phyloP scores from a whole-genome alignment of 2,329 filamentous ascomycete species.

The Talaromyces albobiverticillius region DNA sequence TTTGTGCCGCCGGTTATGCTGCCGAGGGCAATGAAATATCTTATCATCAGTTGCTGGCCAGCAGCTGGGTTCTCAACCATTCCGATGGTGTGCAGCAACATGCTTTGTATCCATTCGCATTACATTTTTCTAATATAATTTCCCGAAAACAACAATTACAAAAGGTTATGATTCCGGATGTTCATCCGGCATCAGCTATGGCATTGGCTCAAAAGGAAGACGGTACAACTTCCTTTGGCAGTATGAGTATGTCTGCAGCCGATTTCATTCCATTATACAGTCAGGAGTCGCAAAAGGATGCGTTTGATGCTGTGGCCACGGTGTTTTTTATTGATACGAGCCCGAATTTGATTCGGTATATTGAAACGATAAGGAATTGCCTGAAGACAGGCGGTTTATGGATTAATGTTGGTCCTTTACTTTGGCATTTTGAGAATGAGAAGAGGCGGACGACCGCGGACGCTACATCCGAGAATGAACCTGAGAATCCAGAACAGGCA shows the following conservation, averaged over 20 bases:
- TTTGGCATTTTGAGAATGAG: conserved; percentile 89
- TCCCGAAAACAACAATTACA: conserved; percentile 72
- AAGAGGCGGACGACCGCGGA: conserved; percentile 21
- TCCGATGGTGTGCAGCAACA: conserved; percentile 61
- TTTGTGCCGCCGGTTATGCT: conserved; percentile 69
- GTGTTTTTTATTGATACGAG: conserved; percentile 98
- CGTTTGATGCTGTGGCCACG: conserved; percentile 79
- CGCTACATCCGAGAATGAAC: conserved; percentile 35
- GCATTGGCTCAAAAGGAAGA: conserved; percentile 27
- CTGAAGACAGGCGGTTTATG: conserved; percentile 75
- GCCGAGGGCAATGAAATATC: conserved; percentile 94
- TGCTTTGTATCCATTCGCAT: conserved; percentile 78
- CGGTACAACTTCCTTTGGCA: conserved; percentile 47
- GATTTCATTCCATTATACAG: conserved; percentile 90
- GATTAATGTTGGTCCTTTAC: conserved; percentile 83
- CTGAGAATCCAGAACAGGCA: conserved; percentile 37
- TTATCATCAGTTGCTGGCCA: conserved; percentile 92
- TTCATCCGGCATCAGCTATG: conserved; percentile 65
- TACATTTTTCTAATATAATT: conserved; percentile 82
- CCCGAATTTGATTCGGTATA: conserved; percentile 85
- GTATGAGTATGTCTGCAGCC: conserved; percentile 89
- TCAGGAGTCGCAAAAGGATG: conserved; percentile 56
- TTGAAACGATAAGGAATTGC: conserved; percentile 77
- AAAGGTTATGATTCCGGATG: conserved; percentile 72
- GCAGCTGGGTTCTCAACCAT: conserved; percentile 55